Conservation (phyloP, 1,139 yeast genomes). For the Blastobotrys buckinghamii region DNA sequence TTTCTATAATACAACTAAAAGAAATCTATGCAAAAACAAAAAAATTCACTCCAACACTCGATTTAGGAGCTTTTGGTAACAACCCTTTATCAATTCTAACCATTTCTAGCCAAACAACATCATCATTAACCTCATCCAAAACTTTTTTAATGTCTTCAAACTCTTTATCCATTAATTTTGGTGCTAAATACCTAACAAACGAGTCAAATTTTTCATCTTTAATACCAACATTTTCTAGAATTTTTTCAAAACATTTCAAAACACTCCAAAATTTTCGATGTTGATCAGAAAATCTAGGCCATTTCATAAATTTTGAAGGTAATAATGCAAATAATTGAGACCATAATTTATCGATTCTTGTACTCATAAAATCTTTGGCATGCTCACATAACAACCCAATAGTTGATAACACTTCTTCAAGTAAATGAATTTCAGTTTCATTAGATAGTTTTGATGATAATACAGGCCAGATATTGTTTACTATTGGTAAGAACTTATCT, state of each 20-base stretch:
- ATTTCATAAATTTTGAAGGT: conserved; percentile 9
- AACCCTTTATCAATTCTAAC: neutral
- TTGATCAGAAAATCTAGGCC: conserved; percentile 25
- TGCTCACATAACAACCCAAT: conserved; percentile 36
- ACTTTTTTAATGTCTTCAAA: conserved; percentile 9
- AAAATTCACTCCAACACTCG: too few species aligned
- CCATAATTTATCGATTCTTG: conserved; percentile 47
- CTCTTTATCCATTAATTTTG: conserved; percentile 13
- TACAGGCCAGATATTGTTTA: conserved; percentile 67
- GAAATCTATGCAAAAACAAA: too few species aligned
- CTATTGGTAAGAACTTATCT: conserved; percentile 54
- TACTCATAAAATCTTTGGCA: conserved; percentile 47
- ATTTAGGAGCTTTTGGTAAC: neutral
- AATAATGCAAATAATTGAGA: conserved; percentile 18
- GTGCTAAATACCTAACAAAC: conserved; percentile 18
- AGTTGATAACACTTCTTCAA: conserved; percentile 38
- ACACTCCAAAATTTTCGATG: conserved; percentile 21
- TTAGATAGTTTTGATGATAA: conserved; percentile 30
- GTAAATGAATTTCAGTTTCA: conserved; percentile 28
- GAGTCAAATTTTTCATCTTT: conserved; percentile 23
- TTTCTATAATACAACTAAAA: too few species aligned
- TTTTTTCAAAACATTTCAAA: conserved; percentile 18
- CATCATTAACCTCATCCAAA: conserved; percentile 19
- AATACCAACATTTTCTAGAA: conserved; percentile 21
- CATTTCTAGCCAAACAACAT: conserved; percentile 22